Base-by-base conservation (phyloP, 495 filamentous ascomycete species). In the Penicillium pancosmium region DNA sequence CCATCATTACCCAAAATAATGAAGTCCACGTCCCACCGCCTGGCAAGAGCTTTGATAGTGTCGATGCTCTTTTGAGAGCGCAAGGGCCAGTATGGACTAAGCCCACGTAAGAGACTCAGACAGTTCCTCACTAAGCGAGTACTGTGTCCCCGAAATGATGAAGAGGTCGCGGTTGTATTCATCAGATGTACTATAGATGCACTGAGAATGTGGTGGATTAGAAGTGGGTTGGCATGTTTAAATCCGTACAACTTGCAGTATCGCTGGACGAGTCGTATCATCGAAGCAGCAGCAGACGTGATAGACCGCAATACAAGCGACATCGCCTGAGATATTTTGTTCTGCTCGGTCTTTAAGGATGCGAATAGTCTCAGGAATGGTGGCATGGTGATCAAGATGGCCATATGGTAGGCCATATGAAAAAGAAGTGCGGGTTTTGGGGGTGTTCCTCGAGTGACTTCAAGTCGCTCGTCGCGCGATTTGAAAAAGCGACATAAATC, bases 391-490 rank as follows among this genome's bases (percentile, higher is more conserved):
- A 60, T 33, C 21, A 60, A 34, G 21, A 55, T 50, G 5, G 57
- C 35, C 57, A 60, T 60, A 18, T 60, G 57, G 15, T 60, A 60
- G 23, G 50, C 36, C 57, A 60, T 60, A 31, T 55, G 52, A 13
- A 60, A 60, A 4, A 60, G 57, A 4, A 60, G 41, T 4, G 55
- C 44, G n/a, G 57, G 52, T 16, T 60, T 60, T 4, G 51, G 19
- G 6, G 44, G 19, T 16, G 5, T 19, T 25, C 23, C 44, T n/a
- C 57, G 43, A 6, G 18, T 50, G 6, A 60, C 16, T n/a, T 33
- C 23, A 2, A 60, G 44, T 35, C 47, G 21, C n/a, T 21, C 19
- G 18, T 60, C 51, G 5, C 34, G 46, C 5, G 43, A 60, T 40
- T 36, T 31, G 40, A 49, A 34, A 18, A 56, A 56, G 12, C 49